Conservation (phyloP, 1,284 basidiomycete genomes). For the Ceratorhiza oryzae-sativae region DNA sequence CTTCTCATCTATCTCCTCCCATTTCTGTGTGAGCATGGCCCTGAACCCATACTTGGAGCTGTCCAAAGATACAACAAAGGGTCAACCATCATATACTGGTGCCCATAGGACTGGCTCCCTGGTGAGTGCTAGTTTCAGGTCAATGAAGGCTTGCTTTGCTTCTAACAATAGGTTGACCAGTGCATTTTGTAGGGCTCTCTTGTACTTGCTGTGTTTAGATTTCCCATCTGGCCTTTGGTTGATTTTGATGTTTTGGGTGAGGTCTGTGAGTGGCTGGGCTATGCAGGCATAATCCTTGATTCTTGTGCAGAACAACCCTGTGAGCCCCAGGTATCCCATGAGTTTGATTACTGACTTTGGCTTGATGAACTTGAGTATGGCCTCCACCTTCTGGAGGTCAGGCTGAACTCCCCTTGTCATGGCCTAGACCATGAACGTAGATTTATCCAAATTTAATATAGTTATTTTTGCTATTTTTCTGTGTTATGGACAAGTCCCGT, state of each 20-base stretch:
- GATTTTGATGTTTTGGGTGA: conserved; percentile 43
- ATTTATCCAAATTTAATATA: too few species aligned
- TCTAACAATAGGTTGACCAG: conserved; percentile 11
- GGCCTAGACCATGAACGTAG: too few species aligned
- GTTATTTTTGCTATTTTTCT: too few species aligned
- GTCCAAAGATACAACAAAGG: conserved; percentile 52
- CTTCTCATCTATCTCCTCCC: not conserved
- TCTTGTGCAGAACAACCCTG: conserved; percentile 48
- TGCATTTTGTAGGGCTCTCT: conserved; percentile 32
- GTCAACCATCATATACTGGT: conserved; percentile 49
- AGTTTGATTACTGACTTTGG: conserved; percentile 49
- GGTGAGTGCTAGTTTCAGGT: conserved; percentile 48
- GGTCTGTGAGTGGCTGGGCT: conserved; percentile 49
- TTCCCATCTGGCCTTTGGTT: not conserved
- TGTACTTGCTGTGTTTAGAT: conserved; percentile 28
- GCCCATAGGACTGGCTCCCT: conserved; percentile 49
- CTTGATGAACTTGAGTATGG: conserved; percentile 51
- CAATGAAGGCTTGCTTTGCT: conserved; percentile 49
- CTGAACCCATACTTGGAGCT: conserved; percentile 52
- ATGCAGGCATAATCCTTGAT: conserved; percentile 50
- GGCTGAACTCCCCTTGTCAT: too few species aligned
- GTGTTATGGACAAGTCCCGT: too few species aligned
- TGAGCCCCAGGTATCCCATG: conserved; percentile 47
- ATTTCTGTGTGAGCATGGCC: conserved; percentile 48
- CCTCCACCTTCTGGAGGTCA: conserved; percentile 51